Evolutionary conservation across 192 early-diverging fungal species (phyloP), one percentile per base, ranked within the genome.

Genomic region (Thamnidium elegans): DNA sequence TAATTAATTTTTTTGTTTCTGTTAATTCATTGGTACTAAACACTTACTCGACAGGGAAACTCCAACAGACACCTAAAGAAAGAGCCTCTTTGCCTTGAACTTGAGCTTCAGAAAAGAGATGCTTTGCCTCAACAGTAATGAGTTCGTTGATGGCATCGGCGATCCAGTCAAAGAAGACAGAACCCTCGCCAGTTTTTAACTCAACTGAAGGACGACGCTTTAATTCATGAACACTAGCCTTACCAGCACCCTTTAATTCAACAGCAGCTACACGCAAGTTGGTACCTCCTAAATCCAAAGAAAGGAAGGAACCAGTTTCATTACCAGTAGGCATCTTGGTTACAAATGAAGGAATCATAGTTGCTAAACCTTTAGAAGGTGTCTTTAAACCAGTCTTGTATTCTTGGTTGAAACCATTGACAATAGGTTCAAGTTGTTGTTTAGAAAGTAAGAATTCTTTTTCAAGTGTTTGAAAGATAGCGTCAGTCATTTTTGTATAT

Each of bases 271-370:
- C 90, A 46, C 95, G 90, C 65, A 99, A 84, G 80, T 97, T 96
- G 44, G 94, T 94, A 15, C 95, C 97, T 50, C 97, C 95, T 62
- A 99, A 77, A 65, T 99, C 97, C 44, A 99, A 81, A 9, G 97
- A 92, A 53, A 94, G 77, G 80, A 86, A 95, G 31, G 87, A 84
- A 30, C 97, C 97, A 30, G 79, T 86, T 69, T 99, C 97, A 59
- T 73, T 80, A 31, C 95, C 94, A 19, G 78, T 86, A 3, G 97
- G 95, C 20, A 90, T 78, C 50, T 74, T 69, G 8, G 88, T 83
- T 58, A 97, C 91, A 80, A 86, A 96, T 4, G 94, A 94, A 17
- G 94, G 97, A 68, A 98, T 90, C 94, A 95, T 95, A 53, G 84
- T 87, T 56, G 78, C 68, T 50, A 79, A 60, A 50, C 69, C 79